A percentile compares a stretch with the other conserved stretches of the same genome.
Evolutionary conservation across 805 yeast genomes (phyloP).

Genomic region (Clavispora fructus): DNA sequence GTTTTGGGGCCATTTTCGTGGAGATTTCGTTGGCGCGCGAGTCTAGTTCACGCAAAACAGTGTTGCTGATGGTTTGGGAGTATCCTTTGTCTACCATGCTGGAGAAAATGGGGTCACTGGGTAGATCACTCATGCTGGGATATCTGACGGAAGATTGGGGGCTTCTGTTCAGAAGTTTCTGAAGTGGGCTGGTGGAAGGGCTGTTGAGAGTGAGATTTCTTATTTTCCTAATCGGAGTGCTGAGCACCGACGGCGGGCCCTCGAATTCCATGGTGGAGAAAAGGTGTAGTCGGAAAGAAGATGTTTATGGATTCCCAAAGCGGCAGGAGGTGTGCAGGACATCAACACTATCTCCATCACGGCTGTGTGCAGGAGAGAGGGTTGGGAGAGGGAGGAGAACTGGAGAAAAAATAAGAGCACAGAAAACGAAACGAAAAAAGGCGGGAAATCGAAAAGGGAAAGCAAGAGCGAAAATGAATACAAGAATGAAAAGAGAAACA

Average conservation of each 20-base stretch:
- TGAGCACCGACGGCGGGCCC: constrained; percentile 15
- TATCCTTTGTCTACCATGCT: constrained; percentile 15
- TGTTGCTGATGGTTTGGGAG: constrained; percentile 15
- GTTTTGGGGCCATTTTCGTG: constrained; percentile 3
- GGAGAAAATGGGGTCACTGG: constrained; percentile 6
- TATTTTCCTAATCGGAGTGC: constrained; percentile 38
- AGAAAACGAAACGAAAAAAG: no score
- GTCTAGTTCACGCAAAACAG: constrained; percentile 14
- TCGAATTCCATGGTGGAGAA: constrained; percentile 9
- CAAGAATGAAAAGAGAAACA: no score
- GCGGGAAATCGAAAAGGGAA: no score
- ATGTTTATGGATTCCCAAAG: neutral
- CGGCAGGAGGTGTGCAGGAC: neutral
- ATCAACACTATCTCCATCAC: constrained; percentile 1
- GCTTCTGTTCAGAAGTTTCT: neutral
- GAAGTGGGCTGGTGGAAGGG: constrained; percentile 13
- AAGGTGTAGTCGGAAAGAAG: neutral
- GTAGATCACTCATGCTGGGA: constrained; percentile 12
- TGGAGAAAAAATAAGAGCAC: neutral
- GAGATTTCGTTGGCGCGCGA: constrained; percentile 15
- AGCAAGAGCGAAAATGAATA: no score
- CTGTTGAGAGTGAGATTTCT: constrained; percentile 27
- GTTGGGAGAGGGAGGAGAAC: neutral
- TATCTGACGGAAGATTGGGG: constrained; percentile 7
- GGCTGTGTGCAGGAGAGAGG: neutral